Evolutionary conservation across 345 rosid genomes (phyloP).

Genomic region (Populus ilicifolia): DNA sequence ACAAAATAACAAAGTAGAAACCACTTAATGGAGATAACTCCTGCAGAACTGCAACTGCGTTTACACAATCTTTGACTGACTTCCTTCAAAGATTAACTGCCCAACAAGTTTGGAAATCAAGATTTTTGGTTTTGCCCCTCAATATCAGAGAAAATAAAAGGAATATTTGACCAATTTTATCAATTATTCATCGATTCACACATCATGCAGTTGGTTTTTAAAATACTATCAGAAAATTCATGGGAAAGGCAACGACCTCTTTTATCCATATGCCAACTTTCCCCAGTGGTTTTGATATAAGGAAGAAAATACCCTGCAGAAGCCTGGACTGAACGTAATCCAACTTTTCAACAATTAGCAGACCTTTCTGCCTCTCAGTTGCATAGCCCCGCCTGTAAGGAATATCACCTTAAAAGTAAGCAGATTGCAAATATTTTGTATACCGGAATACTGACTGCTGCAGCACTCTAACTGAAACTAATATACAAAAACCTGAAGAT

Average conservation of each 20-base stretch:
- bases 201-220: neutral
- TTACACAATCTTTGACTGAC: too few relatives aligned
- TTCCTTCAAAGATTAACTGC: neutral
- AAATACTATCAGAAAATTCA: neutral
- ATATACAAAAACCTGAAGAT: constrained; percentile 59
- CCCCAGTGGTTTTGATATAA: constrained; percentile 68
- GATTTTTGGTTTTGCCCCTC: neutral
- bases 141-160: neutral
- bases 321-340: constrained; percentile 85
- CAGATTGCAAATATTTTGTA: neutral
- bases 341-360: constrained; percentile 79
- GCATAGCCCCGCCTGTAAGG: constrained; percentile 84
- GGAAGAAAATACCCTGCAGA: constrained; percentile 56
- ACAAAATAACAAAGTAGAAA: neutral
- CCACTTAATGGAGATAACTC: too few relatives aligned
- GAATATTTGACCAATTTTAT: neutral
- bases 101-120: neutral
- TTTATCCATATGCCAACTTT: constrained; percentile 62
- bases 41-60: too few relatives aligned
- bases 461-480: neutral
- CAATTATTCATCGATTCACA: neutral
- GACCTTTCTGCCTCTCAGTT: constrained; percentile 85
- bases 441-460: neutral
- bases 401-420: constrained; percentile 9
- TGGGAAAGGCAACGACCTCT: constrained; percentile 47